Conservation (phyloP, 1,139 yeast species). For the Debaryomyces singareniensis region DNA sequence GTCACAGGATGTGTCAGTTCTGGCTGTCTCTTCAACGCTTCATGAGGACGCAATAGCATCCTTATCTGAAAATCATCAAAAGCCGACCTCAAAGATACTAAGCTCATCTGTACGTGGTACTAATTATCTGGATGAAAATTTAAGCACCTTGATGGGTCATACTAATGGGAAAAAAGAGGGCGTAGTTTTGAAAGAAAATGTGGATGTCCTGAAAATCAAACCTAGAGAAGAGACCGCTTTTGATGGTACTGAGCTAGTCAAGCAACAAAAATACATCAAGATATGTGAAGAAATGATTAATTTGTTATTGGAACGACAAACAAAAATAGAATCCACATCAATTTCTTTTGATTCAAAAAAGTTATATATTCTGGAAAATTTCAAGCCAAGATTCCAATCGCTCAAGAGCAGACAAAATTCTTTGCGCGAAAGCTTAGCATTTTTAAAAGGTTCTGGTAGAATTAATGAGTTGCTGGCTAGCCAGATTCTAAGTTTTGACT, state of each 20-base stretch:
- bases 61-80: no score
- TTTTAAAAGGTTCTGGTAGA: constrained; percentile 1
- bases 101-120: no score
- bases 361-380: constrained; percentile 16
- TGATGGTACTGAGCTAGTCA: constrained; percentile 1
- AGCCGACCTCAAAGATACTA: no score
- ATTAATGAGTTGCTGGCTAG: neutral
- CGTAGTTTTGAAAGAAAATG: no score
- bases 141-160: no score
- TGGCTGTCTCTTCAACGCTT: no score
- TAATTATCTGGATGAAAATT: no score
- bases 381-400: constrained; percentile 14
- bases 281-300: constrained; percentile 21
- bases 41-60: no score
- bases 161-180: no score
- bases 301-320: constrained; percentile 20
- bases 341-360: constrained; percentile 29
- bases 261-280: constrained; percentile 5
- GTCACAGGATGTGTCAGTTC: no score
- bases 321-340: constrained; percentile 28
- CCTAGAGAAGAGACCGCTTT: constrained; percentile 3
- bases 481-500: constrained; percentile 3
- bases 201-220: no score
- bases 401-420: constrained; percentile 5
- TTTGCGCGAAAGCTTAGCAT: constrained; percentile 2